Evolutionary conservation across 2,329 filamentous ascomycete genomes (phyloP), one percentile per base, ranked within the genome.

Genomic region (Xylaria sp.): DNA sequence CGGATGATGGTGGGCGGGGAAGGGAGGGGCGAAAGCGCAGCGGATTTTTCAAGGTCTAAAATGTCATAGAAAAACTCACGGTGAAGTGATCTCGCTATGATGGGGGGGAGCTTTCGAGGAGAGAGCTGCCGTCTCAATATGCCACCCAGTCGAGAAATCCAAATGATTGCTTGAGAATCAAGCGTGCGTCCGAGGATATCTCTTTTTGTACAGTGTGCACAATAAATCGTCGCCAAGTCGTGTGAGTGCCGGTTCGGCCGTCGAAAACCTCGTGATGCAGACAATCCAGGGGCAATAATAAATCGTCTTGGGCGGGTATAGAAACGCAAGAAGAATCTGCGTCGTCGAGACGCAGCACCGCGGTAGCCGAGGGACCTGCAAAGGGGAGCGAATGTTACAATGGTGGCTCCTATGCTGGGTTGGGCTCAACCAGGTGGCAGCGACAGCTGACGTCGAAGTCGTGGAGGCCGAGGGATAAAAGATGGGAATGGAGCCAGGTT

Each of bases 191-290:
- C 43, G 55, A 45, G 56, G 55, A 61, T 55, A 60, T 64, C 65
- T 70, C 65, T 66, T 61, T 66, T 61, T 66, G 61, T 45, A 63
- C 64, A 56, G 50, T 62, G 64, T 63, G 56, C 63, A 70, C 70
- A 70, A 66, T 68, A 69, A 69, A 64, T 73, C 71, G 71, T 72
- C 71, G 71, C 71, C 71, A 64, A 57, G 63, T 71, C 67, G 67
- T 70, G 63, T 66, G 66, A 68, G 59, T 71, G 68, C 67, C 67
- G 50, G 56, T 59, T 40, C 53, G 68, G 68, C 67, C 65, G 71
- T 71, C 65, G 63, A 61, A 61, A 69, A 67, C 67, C 67, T 65
- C 65, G 50, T 46, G 57, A 55, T 67, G 55, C 40, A 51, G 61
- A 56, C 45, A 58, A 63, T 49, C 46, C 21, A 47, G 49, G 55